Conservation (phyloP, 2,329 filamentous ascomycete species). For the Penicillium sclerotigenum region DNA sequence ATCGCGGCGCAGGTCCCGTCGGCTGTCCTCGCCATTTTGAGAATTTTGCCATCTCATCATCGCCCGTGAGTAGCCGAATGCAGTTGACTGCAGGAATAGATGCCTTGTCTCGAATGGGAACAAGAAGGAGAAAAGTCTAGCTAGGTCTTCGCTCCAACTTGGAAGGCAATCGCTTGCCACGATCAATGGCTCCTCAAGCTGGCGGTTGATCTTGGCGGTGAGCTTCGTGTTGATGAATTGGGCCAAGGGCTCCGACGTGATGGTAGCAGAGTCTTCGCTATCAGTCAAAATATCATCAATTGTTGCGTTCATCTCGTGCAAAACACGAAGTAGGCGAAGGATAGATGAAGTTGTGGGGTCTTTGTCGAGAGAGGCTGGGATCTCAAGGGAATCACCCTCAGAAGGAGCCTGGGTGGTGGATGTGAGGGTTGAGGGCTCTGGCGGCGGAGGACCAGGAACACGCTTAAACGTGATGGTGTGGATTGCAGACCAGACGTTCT, state of each 20-base stretch:
- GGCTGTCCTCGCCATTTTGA: constrained; percentile 74
- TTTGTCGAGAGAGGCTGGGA: constrained; percentile 77
- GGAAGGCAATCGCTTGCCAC: constrained; percentile 96
- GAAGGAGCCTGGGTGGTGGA: constrained; percentile 50
- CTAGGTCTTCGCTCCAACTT: constrained; percentile 92
- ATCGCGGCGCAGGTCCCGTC: constrained; percentile 77
- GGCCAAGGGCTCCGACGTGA: constrained; percentile 77
- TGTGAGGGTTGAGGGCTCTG: constrained; percentile 64
- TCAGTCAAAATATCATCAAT: constrained; percentile 85
- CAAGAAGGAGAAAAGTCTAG: constrained; percentile 89
- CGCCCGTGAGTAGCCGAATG: constrained; percentile 93
- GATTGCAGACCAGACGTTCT: constrained; percentile 84
- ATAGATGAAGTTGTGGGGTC: constrained; percentile 84
- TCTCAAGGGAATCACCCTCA: constrained; percentile 56
- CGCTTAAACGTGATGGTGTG: constrained; percentile 91
- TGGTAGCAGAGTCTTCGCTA: constrained; percentile 65
- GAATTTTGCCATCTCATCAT: constrained; percentile 98
- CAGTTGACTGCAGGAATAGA: constrained; percentile 94
- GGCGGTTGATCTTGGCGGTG: constrained; percentile 94
- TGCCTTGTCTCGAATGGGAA: constrained; percentile 98
- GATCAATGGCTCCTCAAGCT: constrained; percentile 92
- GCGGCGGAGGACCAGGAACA: constrained; percentile 75
- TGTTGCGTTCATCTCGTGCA: constrained; percentile 90
- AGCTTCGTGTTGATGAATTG: constrained; percentile 99
- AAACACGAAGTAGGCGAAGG: constrained; percentile 77